These are phyloP conservation scores for Cercospora sesami DNA, from an alignment of 2,329 filamentous ascomycete genomes.

Conservation along the genomic window DNA sequence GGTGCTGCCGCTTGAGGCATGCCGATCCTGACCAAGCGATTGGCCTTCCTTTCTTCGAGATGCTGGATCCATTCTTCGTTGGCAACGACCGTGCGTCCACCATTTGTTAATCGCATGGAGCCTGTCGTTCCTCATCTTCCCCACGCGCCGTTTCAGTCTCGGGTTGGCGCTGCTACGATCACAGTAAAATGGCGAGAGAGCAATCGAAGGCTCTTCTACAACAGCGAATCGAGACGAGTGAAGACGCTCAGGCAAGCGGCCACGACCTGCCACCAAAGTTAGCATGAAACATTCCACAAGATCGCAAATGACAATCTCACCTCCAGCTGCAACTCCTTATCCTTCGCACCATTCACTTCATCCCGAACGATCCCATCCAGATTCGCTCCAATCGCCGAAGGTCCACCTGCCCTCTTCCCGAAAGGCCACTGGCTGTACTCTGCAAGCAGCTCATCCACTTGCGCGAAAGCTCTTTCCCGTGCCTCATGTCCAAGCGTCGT, in stretches of 20 bases:
- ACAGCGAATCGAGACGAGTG: constrained; percentile 90
- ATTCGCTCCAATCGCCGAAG: constrained; percentile 87
- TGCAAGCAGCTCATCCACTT: constrained; percentile 91
- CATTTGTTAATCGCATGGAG: background rate
- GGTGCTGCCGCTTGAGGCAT: background rate
- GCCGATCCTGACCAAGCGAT: background rate
- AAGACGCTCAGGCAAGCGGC: constrained; percentile 97
- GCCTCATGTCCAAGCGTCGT: constrained; percentile 91
- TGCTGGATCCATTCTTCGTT: background rate
- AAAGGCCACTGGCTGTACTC: constrained; percentile 99
- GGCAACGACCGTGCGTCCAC: background rate
- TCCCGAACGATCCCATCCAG: constrained; percentile 82
- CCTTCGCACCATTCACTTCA: constrained; percentile 81
- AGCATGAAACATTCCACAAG: constrained; percentile 23
- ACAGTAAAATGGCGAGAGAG: background rate
- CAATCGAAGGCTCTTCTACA: constrained; percentile 54
- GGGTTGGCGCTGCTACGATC: background rate
- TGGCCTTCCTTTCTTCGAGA: too few species aligned
- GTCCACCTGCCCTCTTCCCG: constrained; percentile 72
- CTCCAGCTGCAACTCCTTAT: constrained; percentile 94
- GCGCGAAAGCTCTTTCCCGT: constrained; percentile 88
- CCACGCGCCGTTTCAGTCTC: background rate
- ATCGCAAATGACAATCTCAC: constrained; percentile 51
- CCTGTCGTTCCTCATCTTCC: background rate
- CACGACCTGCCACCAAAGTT: constrained; percentile 60